Percentiles rank a stretch among this genome's conserved stretches.
These are phyloP conservation scores for Suhomyces tanzawaensis DNA, from an alignment of 805 yeast species.

Conservation along the genomic window DNA sequence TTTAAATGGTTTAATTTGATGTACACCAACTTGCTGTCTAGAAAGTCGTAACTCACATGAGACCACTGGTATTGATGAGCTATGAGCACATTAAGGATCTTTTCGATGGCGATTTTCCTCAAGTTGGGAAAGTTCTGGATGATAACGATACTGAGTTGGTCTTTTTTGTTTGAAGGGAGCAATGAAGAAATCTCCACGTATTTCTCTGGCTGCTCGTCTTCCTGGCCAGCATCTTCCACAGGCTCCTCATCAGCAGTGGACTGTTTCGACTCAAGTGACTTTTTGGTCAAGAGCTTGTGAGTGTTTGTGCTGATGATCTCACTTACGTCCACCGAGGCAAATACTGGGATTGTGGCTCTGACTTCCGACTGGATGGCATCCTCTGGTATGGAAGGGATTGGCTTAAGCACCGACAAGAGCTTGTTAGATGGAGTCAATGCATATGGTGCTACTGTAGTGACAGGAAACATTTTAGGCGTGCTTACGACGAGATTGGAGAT, in stretches of 20 bases:
- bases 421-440: not conserved
- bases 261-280: not conserved
- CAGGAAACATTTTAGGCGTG: not conserved
- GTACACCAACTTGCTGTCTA: constrained; percentile 32
- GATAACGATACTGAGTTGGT: constrained; percentile 34
- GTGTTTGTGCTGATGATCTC: constrained; percentile 9
- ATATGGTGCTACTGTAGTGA: constrained; percentile 3
- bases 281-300: constrained; percentile 5
- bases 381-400: constrained; percentile 1
- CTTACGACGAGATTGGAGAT: too few relatives aligned
- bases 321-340: constrained; percentile 9
- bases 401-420: not conserved
- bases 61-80: constrained; percentile 26
- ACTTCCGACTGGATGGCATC: constrained; percentile 1
- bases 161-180: constrained; percentile 30
- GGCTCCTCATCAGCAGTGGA: not conserved
- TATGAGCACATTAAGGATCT: constrained; percentile 23
- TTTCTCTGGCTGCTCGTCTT: constrained; percentile 15
- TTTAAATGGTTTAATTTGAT: constrained; percentile 24
- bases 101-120: constrained; percentile 29
- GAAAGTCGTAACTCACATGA: constrained; percentile 27
- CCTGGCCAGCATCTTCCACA: constrained; percentile 4
- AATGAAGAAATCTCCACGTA: constrained; percentile 28
- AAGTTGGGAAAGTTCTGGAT: constrained; percentile 35
- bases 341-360: constrained; percentile 4